Evolutionary conservation across 148 eudicot species (phyloP), one percentile per base, ranked within the genome.

Genomic region (Amaranthus palmeri): DNA sequence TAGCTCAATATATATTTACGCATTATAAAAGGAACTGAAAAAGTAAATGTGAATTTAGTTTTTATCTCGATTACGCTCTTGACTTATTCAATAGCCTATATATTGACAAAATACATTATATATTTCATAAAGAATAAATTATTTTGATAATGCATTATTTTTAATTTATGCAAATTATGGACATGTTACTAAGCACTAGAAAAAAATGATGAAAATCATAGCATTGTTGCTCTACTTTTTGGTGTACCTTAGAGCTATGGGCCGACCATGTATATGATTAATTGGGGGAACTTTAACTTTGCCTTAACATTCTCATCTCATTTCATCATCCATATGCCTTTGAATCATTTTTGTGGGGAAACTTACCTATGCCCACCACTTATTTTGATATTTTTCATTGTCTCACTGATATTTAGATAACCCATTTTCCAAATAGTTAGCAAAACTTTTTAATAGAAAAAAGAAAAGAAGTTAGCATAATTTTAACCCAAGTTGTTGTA

Each of bases 121-220:
- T 25, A 25, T 25, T 25, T 25, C 36, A 25, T n/a, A n/a, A n/a
- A 25, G 36, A 25, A 25, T 25, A 25, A 25, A 25, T 25, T 25
- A 25, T 25, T 25, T 25, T 25, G 1, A 25, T 25, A 25, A 25
- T 0, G 36, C 36, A 25, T 25, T 25, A 25, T 25, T 25, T 25
- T 25, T 25, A 25, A 25, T 25, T 25, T 25, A 25, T 25, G 36
- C 36, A 25, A 25, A 25, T 25, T 25, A 25, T 25, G 36, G 4
- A 14, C 3, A 47, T 46, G 11, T 10, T 18, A 49, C 12, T 6
- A 36, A 46, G 50, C 15, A 72, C 5, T n/a, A 12, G 61, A 15
- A 6, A 65, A 61, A 46, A 58, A 77, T 77, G 80, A 71, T 77
- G 54, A 52, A 65, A 67, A 77, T 43, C 72, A 77, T 51, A 77